Conservation (phyloP, 306 rosid species). For the Carpinus fangiana region DNA sequence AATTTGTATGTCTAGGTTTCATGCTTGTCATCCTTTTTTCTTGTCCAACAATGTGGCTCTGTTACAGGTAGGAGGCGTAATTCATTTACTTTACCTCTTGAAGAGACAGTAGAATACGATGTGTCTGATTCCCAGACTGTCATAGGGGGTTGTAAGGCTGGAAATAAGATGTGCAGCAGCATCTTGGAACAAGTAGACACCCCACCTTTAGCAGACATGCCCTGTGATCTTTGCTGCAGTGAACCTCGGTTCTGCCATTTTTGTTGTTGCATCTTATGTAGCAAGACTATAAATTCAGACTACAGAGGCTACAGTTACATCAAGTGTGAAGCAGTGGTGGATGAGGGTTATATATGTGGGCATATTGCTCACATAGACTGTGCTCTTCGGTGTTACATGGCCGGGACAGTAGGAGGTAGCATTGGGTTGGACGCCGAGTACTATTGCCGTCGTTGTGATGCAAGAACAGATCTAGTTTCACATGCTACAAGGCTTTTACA, state of each 20-base stretch:
- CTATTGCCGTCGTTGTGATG: conserved; percentile 85
- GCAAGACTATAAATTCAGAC: conserved; percentile 50
- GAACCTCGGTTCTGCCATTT: conserved; percentile 76
- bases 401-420: conserved; percentile 72
- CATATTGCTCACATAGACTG: conserved; percentile 83
- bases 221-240: conserved; percentile 74
- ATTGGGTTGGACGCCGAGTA: conserved; percentile 73
- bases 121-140: conserved; percentile 34
- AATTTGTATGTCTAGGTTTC: not conserved
- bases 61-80: conserved; percentile 34
- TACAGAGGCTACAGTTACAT: conserved; percentile 66
- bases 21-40: not conserved
- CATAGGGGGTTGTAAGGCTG: conserved; percentile 53
- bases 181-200: conserved; percentile 38
- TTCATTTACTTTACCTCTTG: conserved; percentile 45
- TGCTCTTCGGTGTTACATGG: conserved; percentile 61
- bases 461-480: conserved; percentile 63
- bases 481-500: conserved; percentile 53
- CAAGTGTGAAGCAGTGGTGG: conserved; percentile 47
- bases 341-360: conserved; percentile 56
- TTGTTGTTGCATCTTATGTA: conserved; percentile 83
- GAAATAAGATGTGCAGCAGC: conserved; percentile 61
- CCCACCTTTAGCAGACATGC: conserved; percentile 39
- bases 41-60: conserved; percentile 14
- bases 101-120: conserved; percentile 34